Evolutionary conservation across 257 asterid genomes (phyloP), one percentile per base, ranked within the genome.

Genomic region (Petunia secreta): DNA sequence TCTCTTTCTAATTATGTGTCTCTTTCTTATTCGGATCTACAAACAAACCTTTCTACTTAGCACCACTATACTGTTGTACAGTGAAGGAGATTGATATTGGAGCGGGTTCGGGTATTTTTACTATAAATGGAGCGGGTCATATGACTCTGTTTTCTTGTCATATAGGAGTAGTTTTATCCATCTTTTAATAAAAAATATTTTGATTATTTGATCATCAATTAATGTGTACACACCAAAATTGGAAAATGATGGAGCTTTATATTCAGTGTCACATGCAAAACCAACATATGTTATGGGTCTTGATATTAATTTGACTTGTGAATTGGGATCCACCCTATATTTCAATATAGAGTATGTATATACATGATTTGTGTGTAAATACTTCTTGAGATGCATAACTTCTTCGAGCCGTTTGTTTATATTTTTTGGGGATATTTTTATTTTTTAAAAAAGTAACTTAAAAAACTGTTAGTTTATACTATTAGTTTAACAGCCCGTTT

Each of bases 81-180:
- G 25, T 63, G 48, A 63, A 54, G 3, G 37, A 43, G 58, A 69
- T 5, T 10, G 8, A 14, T 48, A 16, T 44, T 50, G 34, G 60
- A 48, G 25, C 77, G 11, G 60, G 60, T n/a, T 46, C 43, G 44
- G 44, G 36, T 48, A 34, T 57, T 63, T 37, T 71, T 69, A 48
- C 62, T 48, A 50, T 71, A 34, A 71, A 71, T 71, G 77, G 77
- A 71, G 43, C 77, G 77, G 77, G 77, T 34, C 77, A 52, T 50
- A 48, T 50, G 44, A 1, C 43, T 41, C 8, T 9, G 8, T 1
- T 44, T 69, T 68, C 1, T 16, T 46, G 10, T 69, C 15, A 16
- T 43, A 69, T 69, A 69, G 46, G 4, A 16, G 8, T 44, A 46
- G 25, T 25, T 4, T 10, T 69, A 46, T 46, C 34, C 38, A 4